Base-by-base conservation (phyloP, 2,329 filamentous ascomycete species). In the Botrytis aclada region DNA sequence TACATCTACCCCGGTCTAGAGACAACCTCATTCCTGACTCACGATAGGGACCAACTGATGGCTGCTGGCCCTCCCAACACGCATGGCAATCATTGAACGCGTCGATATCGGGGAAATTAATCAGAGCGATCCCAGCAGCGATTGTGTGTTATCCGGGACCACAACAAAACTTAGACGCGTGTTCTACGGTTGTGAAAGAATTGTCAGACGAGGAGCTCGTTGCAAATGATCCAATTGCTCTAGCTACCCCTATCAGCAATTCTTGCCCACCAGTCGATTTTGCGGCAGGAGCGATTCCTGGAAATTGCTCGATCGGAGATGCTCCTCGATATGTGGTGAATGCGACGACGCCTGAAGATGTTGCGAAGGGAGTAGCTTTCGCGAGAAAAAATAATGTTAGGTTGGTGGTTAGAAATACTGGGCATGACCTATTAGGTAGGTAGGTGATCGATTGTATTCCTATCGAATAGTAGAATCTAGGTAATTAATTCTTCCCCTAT, bases 351-450 rank as follows among this genome's bases (percentile, higher is more conserved):
- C 76, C 80, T 1, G 74, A 75, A n/a, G 79, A 84, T 71, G 78
- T 84, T 47, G 79, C 82, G 69, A 75, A 77, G 1, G 79, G 77
- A 10, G 74, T 88, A 6, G 80, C 84, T 39, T 87, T 87, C 77
- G 85, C 84, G 2, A 81, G 83, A 1, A 80, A 82, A 43, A 78
- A 84, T 51, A 83, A 85, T 47, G 75, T 87, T 41, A 81, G 85
- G 14, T 75, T 86, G 25, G 76, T 82, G 3, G 77, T 86, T 43
- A 85, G 84, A 66, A 82, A 79, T n/a, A 85, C 83, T 0, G 84
- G 84, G 1, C 84, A 86, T 34, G 84, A 86, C 67, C 84, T 83
- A 47, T 77, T 84, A 12, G 85, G 85, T 3, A 82, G 72, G 73
- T 75, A 34, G 54, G 66, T 47, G n/a, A 47, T 37, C 45, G n/a